A percentile compares a stretch with the other conserved stretches of the same genome.
phyloP scores from a whole-genome alignment of 305 asterid species.

The Rubia tinctorum region DNA sequence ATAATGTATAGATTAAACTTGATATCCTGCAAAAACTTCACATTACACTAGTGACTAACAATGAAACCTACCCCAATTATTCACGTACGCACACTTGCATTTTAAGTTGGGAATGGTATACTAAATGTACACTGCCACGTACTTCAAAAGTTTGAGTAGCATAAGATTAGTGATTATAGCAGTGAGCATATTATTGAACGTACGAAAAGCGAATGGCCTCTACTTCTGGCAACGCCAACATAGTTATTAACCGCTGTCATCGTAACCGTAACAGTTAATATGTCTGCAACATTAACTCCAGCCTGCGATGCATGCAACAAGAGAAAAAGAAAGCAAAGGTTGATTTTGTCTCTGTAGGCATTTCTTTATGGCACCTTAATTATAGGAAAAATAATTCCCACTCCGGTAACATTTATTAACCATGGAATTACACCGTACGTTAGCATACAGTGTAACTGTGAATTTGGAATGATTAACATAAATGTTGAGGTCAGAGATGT shows the following conservation, averaged over 20 bases:
- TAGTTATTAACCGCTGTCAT: slow-evolving; percentile 1
- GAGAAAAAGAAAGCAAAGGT: background rate
- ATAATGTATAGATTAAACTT: no score
- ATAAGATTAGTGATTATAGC: background rate
- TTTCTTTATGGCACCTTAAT: no score
- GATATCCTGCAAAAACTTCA: no score
- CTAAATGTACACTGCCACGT: background rate
- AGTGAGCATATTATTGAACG: background rate
- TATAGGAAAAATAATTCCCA: background rate
- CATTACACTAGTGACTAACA: no score
- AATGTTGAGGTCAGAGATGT: no score
- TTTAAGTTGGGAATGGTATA: no score
- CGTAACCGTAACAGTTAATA: background rate
- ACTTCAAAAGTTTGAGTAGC: background rate
- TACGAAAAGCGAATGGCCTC: background rate
- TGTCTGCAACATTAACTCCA: background rate
- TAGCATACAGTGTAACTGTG: background rate
- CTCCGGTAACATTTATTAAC: background rate
- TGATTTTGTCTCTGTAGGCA: background rate
- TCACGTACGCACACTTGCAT: no score
- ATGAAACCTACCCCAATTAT: no score
- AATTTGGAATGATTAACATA: background rate
- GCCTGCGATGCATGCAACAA: background rate
- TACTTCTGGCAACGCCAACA: background rate
- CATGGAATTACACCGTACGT: background rate